Evolutionary conservation across 108 stramenopile species (phyloP).

Genomic region (Cyclotella kingstonii): DNA sequence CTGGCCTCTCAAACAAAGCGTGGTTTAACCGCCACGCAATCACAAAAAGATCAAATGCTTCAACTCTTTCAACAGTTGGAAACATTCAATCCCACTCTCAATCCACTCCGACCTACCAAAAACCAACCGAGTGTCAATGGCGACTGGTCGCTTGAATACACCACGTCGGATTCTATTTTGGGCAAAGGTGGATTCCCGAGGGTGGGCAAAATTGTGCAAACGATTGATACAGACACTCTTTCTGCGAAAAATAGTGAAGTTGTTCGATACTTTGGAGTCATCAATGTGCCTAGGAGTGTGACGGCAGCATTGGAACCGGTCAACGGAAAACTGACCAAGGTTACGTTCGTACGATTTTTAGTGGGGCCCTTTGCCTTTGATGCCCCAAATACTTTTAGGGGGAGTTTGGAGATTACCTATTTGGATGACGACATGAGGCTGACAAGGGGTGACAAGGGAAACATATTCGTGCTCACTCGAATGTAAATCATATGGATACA

Average conservation of each 20-base stretch:
- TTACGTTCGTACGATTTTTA: slow-evolving; percentile 51
- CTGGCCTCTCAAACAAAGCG: slow-evolving; percentile 43
- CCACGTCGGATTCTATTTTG: slow-evolving; percentile 50
- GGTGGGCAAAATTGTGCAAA: slow-evolving; percentile 49
- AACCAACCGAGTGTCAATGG: slow-evolving; percentile 47
- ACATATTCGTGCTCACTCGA: slow-evolving; percentile 57
- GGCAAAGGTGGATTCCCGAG: slow-evolving; percentile 48
- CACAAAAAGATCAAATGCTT: slow-evolving; percentile 42
- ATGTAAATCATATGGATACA: too few species aligned
- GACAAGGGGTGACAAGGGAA: slow-evolving; percentile 57
- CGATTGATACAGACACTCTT: slow-evolving; percentile 43
- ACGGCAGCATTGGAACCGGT: slow-evolving; percentile 44
- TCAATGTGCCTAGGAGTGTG: slow-evolving; percentile 40
- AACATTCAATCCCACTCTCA: slow-evolving; percentile 42
- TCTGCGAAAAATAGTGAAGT: slow-evolving; percentile 52
- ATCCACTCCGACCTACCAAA: slow-evolving; percentile 19
- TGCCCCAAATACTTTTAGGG: slow-evolving; percentile 53
- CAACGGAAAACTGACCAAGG: slow-evolving; percentile 46
- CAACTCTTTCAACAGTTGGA: slow-evolving; percentile 44
- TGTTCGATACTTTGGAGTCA: slow-evolving; percentile 37
- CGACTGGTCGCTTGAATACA: slow-evolving; percentile 53
- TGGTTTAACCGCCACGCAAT: slow-evolving; percentile 45
- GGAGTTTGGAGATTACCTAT: slow-evolving; percentile 53
- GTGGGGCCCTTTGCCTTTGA: slow-evolving; percentile 53
- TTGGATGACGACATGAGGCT: slow-evolving; percentile 58